A percentile compares a stretch with the other conserved stretches of the same genome.
These are phyloP conservation scores for Xylaria venustula DNA, from an alignment of 495 filamentous ascomycete genomes.

Conservation along the genomic window DNA sequence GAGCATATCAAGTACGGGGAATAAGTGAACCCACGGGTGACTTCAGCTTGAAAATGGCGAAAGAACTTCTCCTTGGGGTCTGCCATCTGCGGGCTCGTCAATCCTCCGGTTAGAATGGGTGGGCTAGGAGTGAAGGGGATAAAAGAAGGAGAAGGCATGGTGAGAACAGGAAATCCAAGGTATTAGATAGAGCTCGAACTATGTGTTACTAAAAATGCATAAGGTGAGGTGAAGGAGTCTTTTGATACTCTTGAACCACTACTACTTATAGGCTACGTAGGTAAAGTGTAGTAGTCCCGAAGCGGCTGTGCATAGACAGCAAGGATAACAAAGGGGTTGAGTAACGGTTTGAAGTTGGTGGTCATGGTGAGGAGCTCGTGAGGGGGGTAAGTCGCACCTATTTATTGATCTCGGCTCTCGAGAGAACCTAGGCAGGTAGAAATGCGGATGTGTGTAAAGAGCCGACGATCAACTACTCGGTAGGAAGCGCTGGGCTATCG, in stretches of 20 bases:
- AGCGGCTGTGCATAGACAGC: background rate
- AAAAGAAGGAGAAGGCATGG: conserved; percentile 9
- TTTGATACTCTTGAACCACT: too few species aligned
- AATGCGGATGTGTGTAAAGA: background rate
- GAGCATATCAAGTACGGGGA: background rate
- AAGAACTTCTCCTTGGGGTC: conserved; percentile 73
- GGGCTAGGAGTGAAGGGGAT: conserved; percentile 24
- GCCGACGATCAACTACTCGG: background rate
- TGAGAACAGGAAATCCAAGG: background rate
- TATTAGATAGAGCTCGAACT: too few species aligned
- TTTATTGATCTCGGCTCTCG: background rate
- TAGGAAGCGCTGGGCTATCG: background rate
- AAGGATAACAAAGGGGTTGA: background rate
- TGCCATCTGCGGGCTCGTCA: conserved; percentile 22
- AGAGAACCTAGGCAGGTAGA: background rate
- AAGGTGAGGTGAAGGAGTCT: background rate
- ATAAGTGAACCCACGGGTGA: conserved; percentile 53
- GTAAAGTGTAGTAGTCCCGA: background rate
- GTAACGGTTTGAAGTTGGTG: background rate
- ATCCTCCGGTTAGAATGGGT: background rate
- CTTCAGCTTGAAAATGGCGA: conserved; percentile 71
- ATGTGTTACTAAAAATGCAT: too few species aligned
- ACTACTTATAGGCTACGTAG: background rate
- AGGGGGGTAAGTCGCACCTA: background rate
- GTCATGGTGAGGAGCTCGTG: background rate